These are phyloP conservation scores for Alternaria sp. DNA, from an alignment of 2,329 filamentous ascomycete genomes.

Conservation along the genomic window DNA sequence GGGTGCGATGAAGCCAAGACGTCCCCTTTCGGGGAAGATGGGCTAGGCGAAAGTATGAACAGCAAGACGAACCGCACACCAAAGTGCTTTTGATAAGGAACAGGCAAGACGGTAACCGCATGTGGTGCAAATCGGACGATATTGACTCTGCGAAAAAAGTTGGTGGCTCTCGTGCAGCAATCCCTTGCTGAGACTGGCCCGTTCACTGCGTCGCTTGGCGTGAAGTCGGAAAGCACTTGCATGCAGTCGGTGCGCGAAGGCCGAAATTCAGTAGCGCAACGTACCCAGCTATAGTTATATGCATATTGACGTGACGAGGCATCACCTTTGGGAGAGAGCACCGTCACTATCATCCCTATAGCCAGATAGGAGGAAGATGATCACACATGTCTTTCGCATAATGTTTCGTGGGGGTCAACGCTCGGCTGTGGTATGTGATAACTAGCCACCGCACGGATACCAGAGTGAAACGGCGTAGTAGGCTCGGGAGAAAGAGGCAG, in stretches of 20 bases:
- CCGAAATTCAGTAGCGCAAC: constrained; percentile 12
- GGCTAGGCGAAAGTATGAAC: constrained; percentile 8
- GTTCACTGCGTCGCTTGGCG: constrained; percentile 40
- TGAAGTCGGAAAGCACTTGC: constrained; percentile 31
- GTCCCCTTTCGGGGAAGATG: constrained; percentile 21
- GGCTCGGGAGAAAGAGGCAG: constrained; percentile 5
- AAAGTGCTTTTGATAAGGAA: constrained; percentile 16
- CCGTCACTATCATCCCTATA: not conserved
- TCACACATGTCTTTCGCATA: constrained; percentile 2
- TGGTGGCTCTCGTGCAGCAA: constrained; percentile 24
- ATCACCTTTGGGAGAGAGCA: not conserved
- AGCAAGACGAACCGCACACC: constrained; percentile 21
- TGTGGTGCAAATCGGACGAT: constrained; percentile 26
- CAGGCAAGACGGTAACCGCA: constrained; percentile 25
- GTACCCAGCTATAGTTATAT: constrained; percentile 1
- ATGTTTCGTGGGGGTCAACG: constrained; percentile 13
- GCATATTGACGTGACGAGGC: constrained; percentile 1
- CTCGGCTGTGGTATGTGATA: constrained; percentile 1
- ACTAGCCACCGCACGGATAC: constrained; percentile 15
- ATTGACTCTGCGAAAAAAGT: constrained; percentile 24
- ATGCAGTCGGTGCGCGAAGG: constrained; percentile 15
- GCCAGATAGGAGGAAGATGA: not conserved
- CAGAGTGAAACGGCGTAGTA: constrained; percentile 22
- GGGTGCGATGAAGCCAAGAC: constrained; percentile 14
- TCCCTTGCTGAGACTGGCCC: constrained; percentile 19